Percentiles rank a stretch among this genome's conserved stretches.
Conservation (phyloP, 495 filamentous ascomycete species). For the Poronia punctata region DNA sequence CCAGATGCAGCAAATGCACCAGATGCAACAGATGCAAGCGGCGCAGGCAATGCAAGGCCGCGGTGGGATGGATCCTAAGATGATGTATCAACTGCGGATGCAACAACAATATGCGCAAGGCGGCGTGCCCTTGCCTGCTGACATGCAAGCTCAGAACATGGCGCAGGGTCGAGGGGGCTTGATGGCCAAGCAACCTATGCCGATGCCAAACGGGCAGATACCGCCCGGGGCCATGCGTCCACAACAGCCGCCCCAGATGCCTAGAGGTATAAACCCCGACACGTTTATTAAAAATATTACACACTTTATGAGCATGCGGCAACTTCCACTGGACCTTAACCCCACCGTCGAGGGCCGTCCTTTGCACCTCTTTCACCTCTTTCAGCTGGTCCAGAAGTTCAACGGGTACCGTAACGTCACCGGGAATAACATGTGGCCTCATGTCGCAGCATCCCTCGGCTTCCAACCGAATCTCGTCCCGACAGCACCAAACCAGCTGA, state of each 20-base stretch:
- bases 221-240: constrained; percentile 35
- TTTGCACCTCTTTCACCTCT: constrained; percentile 68
- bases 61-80: constrained; percentile 47
- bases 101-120: constrained; percentile 59
- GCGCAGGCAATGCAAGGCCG: constrained; percentile 46
- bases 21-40: constrained; percentile 37
- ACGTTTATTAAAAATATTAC: constrained; percentile 69
- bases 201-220: constrained; percentile 41
- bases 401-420: constrained; percentile 73
- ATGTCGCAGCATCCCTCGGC: constrained; percentile 59
- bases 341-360: constrained; percentile 63
- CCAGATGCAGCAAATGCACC: constrained; percentile 29
- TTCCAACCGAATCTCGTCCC: constrained; percentile 60
- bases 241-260: constrained; percentile 26
- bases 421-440: constrained; percentile 60
- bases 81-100: constrained; percentile 58
- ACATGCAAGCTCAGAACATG: constrained; percentile 38
- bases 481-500: constrained; percentile 59
- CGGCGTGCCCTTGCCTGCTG: constrained; percentile 44
- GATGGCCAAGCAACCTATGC: constrained; percentile 43
- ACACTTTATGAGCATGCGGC: constrained; percentile 62
- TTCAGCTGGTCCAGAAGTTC: constrained; percentile 60
- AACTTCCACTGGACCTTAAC: constrained; percentile 60
- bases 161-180: constrained; percentile 39
- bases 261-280: constrained; percentile 44